These are phyloP conservation scores for Chaetomium fimeti DNA, from an alignment of 495 filamentous ascomycete genomes.

Conservation along the genomic window DNA sequence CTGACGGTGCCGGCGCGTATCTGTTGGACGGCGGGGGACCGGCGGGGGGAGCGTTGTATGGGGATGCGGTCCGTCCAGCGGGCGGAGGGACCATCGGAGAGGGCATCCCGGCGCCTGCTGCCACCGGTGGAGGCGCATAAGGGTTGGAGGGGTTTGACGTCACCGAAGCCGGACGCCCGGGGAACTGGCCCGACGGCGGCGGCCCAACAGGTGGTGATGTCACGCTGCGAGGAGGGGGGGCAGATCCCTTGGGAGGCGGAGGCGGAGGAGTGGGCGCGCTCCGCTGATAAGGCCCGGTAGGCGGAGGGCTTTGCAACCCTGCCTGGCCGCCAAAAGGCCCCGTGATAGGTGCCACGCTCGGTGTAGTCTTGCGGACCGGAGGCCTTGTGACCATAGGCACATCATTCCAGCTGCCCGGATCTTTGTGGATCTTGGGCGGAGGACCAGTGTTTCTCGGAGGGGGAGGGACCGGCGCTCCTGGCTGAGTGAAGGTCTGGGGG, in stretches of 20 bases:
- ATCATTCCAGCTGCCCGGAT: conserved; percentile 88
- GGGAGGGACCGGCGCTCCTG: conserved; percentile 25
- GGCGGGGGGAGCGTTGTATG: conserved; percentile 81
- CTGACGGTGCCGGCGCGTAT: conserved; percentile 78
- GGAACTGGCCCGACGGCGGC: conserved; percentile 51
- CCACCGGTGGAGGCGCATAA: conserved; percentile 64
- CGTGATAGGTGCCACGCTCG: conserved; percentile 58
- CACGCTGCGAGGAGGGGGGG: conserved; percentile 50
- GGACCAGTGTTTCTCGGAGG: conserved; percentile 58
- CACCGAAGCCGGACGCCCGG: conserved; percentile 58
- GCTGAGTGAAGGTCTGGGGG: conserved; percentile 30
- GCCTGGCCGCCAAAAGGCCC: conserved; percentile 67
- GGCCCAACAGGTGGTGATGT: conserved; percentile 51
- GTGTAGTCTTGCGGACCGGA: conserved; percentile 67
- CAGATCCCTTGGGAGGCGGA: conserved; percentile 58
- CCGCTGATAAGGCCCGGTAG: conserved; percentile 37
- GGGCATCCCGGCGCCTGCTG: conserved; percentile 36
- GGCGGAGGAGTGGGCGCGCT: conserved; percentile 48
- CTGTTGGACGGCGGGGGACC: conserved; percentile 73
- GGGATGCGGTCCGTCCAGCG: conserved; percentile 74
- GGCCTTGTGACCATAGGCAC: conserved; percentile 82
- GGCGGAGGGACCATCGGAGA: conserved; percentile 49
- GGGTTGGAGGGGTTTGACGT: conserved; percentile 67
- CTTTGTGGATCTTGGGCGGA: conserved; percentile 66
- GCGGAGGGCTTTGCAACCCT: conserved; percentile 49